These are phyloP conservation scores for Leccinum incarnatum DNA, from an alignment of 768 basidiomycete genomes.

Conservation along the genomic window DNA sequence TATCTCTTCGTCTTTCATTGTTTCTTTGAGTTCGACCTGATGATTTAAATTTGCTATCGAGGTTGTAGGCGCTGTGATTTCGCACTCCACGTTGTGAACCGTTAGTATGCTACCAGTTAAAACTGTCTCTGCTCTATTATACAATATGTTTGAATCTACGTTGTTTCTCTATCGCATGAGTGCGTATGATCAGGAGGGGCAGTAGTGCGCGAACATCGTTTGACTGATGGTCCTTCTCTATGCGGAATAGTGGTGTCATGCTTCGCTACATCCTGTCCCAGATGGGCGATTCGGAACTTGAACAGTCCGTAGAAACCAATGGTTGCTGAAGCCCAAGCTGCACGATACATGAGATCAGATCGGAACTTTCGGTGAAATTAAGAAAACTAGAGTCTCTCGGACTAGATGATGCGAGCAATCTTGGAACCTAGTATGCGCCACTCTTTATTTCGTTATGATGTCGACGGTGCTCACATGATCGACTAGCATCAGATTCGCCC, in stretches of 20 bases:
- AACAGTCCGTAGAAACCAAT: no score
- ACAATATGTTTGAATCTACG: conserved; percentile 24
- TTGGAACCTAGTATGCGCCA: not conserved
- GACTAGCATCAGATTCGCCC: not conserved
- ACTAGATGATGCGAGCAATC: not conserved
- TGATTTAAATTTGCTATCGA: not conserved
- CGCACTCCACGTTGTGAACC: not conserved
- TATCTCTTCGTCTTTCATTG: not conserved
- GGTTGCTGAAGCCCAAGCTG: no score
- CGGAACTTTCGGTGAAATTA: no score
- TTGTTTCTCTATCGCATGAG: not conserved
- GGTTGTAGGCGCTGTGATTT: not conserved
- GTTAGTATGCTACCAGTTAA: conserved; percentile 1
- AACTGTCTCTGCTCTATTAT: conserved; percentile 7
- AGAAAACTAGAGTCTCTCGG: conserved; percentile 23
- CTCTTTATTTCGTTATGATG: not conserved
- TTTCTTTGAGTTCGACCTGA: not conserved
- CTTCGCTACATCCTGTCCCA: no score
- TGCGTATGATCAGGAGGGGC: no score
- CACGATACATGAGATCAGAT: no score
- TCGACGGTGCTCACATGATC: not conserved
- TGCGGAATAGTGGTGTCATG: no score
- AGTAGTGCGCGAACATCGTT: no score
- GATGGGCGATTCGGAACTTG: no score
- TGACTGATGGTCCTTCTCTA: no score